Conservation (phyloP, 495 filamentous ascomycete species). For the Aspergillus bertholletiae region DNA sequence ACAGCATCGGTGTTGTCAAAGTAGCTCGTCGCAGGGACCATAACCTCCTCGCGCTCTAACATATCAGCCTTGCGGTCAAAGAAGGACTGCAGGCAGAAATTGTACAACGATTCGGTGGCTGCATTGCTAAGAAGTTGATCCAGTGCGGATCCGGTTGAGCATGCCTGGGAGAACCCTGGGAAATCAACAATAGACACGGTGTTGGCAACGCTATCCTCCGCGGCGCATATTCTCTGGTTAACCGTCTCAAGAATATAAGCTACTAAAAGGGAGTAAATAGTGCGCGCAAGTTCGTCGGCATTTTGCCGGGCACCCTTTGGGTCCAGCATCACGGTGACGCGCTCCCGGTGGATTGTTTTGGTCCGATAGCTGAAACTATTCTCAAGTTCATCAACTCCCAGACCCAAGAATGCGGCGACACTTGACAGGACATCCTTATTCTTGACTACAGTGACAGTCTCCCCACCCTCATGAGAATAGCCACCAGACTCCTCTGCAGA, state of each 20-base stretch:
- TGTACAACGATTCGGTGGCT: conserved; percentile 85
- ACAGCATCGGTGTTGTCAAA: conserved; percentile 97
- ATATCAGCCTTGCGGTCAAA: conserved; percentile 90
- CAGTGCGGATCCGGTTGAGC: conserved; percentile 76
- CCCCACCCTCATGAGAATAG: conserved; percentile 90
- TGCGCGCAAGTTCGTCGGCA: conserved; percentile 89
- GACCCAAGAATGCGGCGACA: conserved; percentile 87
- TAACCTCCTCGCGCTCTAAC: conserved; percentile 87
- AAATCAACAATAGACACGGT: conserved; percentile 96
- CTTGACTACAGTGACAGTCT: conserved; percentile 78
- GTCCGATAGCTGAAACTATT: conserved; percentile 89
- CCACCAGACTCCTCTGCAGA: conserved; percentile 89
- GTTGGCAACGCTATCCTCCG: conserved; percentile 84
- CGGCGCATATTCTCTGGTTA: conserved; percentile 84
- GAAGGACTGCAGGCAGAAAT: conserved; percentile 91
- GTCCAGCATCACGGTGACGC: conserved; percentile 96
- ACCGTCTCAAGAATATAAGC: conserved; percentile 89
- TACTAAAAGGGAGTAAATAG: conserved; percentile 91
- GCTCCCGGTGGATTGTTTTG: conserved; percentile 89
- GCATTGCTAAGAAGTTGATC: conserved; percentile 96
- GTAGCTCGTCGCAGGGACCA: conserved; percentile 85
- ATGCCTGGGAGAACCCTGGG: conserved; percentile 83
- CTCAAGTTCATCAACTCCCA: conserved; percentile 75
- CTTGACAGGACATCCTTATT: conserved; percentile 88
- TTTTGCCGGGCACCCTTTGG: conserved; percentile 84